Evolutionary conservation across 2,329 filamentous ascomycete genomes (phyloP).

Genomic region (Talaromyces funiculosus): DNA sequence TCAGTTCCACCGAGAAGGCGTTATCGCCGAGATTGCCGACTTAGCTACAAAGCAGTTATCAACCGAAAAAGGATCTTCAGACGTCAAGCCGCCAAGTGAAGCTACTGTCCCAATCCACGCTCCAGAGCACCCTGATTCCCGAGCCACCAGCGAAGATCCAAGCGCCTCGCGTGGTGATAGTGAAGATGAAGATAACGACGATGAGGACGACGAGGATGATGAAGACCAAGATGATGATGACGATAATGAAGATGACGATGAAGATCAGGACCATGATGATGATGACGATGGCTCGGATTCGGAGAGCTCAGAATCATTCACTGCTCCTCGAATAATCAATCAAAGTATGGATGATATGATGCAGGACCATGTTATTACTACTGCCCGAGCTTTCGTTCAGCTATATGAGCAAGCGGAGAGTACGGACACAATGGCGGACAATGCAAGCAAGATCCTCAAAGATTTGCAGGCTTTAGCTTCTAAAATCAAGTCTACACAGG

Average conservation of each 20-base stretch:
- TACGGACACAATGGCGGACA: constrained; percentile 63
- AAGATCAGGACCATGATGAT: constrained; percentile 43
- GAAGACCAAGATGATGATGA: constrained; percentile 33
- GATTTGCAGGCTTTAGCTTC: constrained; percentile 65
- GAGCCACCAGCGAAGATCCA: constrained; percentile 12
- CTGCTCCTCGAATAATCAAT: constrained; percentile 35
- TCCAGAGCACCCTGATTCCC: constrained; percentile 10
- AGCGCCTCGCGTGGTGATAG: constrained; percentile 19
- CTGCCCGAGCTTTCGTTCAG: constrained; percentile 78
- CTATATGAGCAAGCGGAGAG: constrained; percentile 73
- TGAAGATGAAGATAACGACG: constrained; percentile 31
- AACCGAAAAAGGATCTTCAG: constrained; percentile 18
- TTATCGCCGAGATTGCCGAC: constrained; percentile 84
- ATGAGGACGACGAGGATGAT: constrained; percentile 20
- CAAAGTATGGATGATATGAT: constrained; percentile 46
- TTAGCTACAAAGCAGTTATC: constrained; percentile 52
- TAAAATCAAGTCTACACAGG: constrained; percentile 68
- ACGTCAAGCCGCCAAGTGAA: constrained; percentile 18
- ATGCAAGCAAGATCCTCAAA: constrained; percentile 69
- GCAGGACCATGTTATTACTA: constrained; percentile 66
- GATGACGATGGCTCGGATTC: constrained; percentile 57
- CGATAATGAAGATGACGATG: constrained; percentile 29
- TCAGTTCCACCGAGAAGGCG: constrained; percentile 94
- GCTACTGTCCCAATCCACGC: constrained; percentile 17
- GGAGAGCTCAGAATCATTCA: constrained; percentile 57